phyloP scores from a whole-genome alignment of 1,284 basidiomycete genomes.

The Flammula alnicola region DNA sequence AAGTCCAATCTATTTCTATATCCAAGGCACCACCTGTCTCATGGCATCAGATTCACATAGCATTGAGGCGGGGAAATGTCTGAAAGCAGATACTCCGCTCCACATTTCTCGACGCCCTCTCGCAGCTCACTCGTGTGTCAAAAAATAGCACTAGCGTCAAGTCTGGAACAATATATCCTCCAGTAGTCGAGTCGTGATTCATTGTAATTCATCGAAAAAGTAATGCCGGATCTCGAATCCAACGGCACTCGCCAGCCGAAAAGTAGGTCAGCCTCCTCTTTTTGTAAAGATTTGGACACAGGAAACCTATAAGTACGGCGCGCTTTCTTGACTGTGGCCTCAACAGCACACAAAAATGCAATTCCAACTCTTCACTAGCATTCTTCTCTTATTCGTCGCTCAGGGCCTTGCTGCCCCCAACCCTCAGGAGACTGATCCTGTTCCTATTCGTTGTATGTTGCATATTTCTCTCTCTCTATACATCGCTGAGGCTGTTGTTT shows the following conservation, averaged over 20 bases:
- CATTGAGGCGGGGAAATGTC: background rate
- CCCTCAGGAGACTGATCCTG: conserved; percentile 17
- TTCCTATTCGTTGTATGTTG: conserved; percentile 18
- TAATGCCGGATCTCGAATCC: too few relatives aligned
- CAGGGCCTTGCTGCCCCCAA: conserved; percentile 18
- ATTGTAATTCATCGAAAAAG: too few relatives aligned
- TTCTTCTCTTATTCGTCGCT: conserved; percentile 18
- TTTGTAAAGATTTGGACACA: background rate
- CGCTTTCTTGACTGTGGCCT: background rate
- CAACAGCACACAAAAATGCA: conserved; percentile 15
- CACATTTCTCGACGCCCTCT: too few relatives aligned
- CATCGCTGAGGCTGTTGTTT: background rate
- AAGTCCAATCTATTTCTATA: too few relatives aligned
- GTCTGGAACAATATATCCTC: too few relatives aligned
- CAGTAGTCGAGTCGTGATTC: too few relatives aligned
- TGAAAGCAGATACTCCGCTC: background rate
- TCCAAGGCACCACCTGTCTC: background rate
- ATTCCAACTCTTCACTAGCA: conserved; percentile 19
- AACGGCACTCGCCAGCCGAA: background rate
- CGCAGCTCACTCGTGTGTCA: too few relatives aligned
- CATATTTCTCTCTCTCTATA: background rate
- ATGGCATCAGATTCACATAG: background rate
- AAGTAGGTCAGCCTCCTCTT: background rate
- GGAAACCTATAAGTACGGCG: background rate
- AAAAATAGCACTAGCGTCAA: too few relatives aligned